Percentiles rank a stretch among this genome's conserved stretches.
phyloP scores from a whole-genome alignment of 352 stramenopile genomes.

The Pythium phragmitis region DNA sequence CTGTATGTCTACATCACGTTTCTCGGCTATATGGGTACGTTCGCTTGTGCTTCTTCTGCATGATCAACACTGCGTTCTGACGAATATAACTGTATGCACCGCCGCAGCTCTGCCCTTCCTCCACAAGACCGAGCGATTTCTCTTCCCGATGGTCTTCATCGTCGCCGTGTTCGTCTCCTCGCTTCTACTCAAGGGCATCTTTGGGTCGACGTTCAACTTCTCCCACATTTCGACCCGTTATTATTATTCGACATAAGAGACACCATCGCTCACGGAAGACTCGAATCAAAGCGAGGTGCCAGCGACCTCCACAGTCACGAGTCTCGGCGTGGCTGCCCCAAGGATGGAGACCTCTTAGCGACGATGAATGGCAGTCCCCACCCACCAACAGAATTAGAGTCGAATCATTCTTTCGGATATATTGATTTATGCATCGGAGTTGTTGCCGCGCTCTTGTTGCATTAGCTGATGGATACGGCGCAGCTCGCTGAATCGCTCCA shows the following conservation, averaged over 20 bases:
- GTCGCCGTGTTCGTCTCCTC: slow-evolving; percentile 75
- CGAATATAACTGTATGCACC: not conserved
- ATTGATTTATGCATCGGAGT: slow-evolving; percentile 17
- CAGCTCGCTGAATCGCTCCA: slow-evolving; percentile 63
- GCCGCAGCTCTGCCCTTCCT: slow-evolving; percentile 84
- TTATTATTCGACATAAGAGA: slow-evolving; percentile 67
- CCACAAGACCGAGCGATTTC: slow-evolving; percentile 87
- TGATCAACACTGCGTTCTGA: not conserved
- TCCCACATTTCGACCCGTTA: slow-evolving; percentile 71
- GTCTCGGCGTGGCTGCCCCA: no score
- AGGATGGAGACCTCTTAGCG: no score
- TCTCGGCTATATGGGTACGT: slow-evolving; percentile 93
- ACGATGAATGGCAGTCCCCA: not conserved
- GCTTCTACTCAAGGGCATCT: slow-evolving; percentile 73
- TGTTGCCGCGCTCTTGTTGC: slow-evolving; percentile 37
- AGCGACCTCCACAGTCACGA: not conserved
- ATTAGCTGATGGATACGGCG: slow-evolving; percentile 66
- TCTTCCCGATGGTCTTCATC: slow-evolving; percentile 84
- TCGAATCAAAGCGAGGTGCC: not conserved
- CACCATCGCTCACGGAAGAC: no score
- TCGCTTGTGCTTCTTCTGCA: not conserved
- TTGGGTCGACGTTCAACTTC: slow-evolving; percentile 69
- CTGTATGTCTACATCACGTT: slow-evolving; percentile 99
- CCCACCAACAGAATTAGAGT: slow-evolving; percentile 1
- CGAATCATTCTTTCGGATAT: not conserved